Percentiles rank a stretch among this genome's conserved stretches.
Evolutionary conservation across 495 filamentous ascomycete species (phyloP).

Genomic region (Pyronema omphalodes): DNA sequence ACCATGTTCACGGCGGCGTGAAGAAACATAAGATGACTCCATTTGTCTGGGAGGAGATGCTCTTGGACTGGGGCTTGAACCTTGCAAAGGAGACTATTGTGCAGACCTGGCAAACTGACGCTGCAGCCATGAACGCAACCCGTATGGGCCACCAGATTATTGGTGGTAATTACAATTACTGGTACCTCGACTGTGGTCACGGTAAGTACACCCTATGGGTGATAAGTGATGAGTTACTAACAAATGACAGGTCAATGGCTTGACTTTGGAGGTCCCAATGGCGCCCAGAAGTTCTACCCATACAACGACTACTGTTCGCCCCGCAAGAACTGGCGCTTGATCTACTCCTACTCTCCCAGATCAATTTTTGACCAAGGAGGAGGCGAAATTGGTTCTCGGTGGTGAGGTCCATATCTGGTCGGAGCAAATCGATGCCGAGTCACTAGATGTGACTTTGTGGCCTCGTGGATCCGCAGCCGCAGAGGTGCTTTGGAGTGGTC

Average conservation of each 20-base stretch:
- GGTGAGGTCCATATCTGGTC: conserved; percentile 63
- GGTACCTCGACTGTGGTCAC: conserved; percentile 69
- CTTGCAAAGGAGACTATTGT: conserved; percentile 45
- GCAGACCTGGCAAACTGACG: conserved; percentile 51
- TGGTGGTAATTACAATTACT: conserved; percentile 56
- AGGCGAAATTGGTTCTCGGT: conserved; percentile 47
- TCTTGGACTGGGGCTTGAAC: conserved; percentile 53
- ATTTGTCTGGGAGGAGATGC: conserved; percentile 70
- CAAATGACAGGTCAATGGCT: conserved; percentile 44
- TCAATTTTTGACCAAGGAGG: conserved; percentile 35
- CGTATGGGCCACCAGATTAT: conserved; percentile 46
- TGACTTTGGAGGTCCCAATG: conserved; percentile 35
- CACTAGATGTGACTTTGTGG: conserved; percentile 54
- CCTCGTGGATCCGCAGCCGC: conserved; percentile 51
- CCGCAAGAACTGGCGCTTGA: conserved; percentile 48
- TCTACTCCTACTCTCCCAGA: conserved; percentile 62
- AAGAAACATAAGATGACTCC: conserved; percentile 41
- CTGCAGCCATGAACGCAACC: conserved; percentile 35
- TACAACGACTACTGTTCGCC: conserved; percentile 63
- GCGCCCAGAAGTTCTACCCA: conserved; percentile 36
- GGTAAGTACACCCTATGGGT: conserved; percentile 8
- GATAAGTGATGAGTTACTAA: background rate
- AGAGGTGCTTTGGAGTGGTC: conserved; percentile 60
- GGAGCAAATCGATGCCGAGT: conserved; percentile 55
- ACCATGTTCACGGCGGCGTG: conserved; percentile 42